Base-by-base conservation (phyloP, 805 yeast species). In the Starmerella khaoyaiensis region DNA sequence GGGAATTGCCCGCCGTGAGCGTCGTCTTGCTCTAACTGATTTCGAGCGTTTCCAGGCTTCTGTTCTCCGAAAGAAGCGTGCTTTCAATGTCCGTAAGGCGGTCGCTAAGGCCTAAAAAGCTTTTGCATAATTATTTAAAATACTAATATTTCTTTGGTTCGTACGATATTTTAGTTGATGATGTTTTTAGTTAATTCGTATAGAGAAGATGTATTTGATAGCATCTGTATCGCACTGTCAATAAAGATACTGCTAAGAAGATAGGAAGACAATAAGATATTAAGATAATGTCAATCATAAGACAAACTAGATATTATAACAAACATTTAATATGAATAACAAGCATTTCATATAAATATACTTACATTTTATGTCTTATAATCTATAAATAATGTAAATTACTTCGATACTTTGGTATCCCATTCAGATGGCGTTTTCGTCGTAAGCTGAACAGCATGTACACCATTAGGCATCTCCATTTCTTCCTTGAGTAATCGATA, bases 31-130 rank as follows among this genome's bases (percentile, higher is more conserved):
- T 63, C 79, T 93, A 67, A 64, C 87, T 57, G 99, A 90, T 71
- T 90, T 90, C 61, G 95, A 90, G 75, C 86, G 99, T 78, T 90
- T 90, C 95, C 95, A 87, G 76, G 98, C 87, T 58, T 64, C 80
- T 67, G 93, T 84, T 58, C 76, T 84, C 67, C 90, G 80, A 80
- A 90, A 87, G 78, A 96, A 93, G 76, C 83, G 82, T 72, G 80
- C 84, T 72, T 79, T 67, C 65, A 81, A 84, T 69, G 87, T 83
- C 61, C 82, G 79, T 74, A 86, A 83, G 76, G 93, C 93, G 68
- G 76, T 80, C 62, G 94, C 94, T 62, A 84, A 86, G 79, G 94
- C 93, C 69, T 46, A 45, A 39, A 22, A 15, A 34, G 35, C 31
- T 28, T 28, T 28, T 39, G 42, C 43, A 40, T 36, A 33, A 46